Evolutionary conservation across 1,139 yeast species (phyloP).

Genomic region (Chernovozyma sophiae-reginae): DNA sequence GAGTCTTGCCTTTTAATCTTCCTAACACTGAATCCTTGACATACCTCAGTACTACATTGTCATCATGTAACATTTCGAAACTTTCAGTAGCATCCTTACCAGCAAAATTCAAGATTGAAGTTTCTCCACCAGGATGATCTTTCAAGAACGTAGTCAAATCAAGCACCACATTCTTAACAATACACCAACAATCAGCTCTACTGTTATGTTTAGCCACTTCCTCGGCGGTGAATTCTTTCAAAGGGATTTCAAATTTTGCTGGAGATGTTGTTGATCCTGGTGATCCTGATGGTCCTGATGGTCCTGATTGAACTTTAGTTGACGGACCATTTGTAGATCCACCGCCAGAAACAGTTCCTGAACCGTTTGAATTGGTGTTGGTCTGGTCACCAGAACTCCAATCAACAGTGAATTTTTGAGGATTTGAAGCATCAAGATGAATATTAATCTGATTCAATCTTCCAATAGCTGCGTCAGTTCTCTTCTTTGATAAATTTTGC

Average conservation of each 20-base stretch:
- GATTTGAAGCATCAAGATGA: slow-evolving; percentile 34
- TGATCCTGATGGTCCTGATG: slow-evolving; percentile 2
- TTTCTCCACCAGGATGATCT: slow-evolving; percentile 87
- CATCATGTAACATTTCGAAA: slow-evolving; percentile 62
- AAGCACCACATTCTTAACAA: slow-evolving; percentile 77
- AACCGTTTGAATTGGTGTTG: neutral
- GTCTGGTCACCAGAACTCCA: slow-evolving; percentile 14
- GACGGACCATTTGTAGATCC: slow-evolving; percentile 1
- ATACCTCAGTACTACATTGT: slow-evolving; percentile 47
- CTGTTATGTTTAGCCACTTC: slow-evolving; percentile 65
- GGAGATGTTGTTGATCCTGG: slow-evolving; percentile 5
- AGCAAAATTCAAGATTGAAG: slow-evolving; percentile 69
- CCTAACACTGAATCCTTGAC: slow-evolving; percentile 48
- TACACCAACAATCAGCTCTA: slow-evolving; percentile 78
- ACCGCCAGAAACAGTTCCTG: neutral
- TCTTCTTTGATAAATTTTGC: slow-evolving; percentile 21
- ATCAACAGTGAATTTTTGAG: slow-evolving; percentile 29
- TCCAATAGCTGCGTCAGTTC: slow-evolving; percentile 18
- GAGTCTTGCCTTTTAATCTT: slow-evolving; percentile 41
- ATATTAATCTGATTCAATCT: slow-evolving; percentile 42
- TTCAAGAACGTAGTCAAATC: slow-evolving; percentile 76
- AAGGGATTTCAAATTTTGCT: slow-evolving; percentile 35
- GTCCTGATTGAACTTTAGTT: neutral
- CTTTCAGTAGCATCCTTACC: slow-evolving; percentile 90
- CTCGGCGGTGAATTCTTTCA: slow-evolving; percentile 41